phyloP scores from a whole-genome alignment of 495 filamentous ascomycete species.

The Penicillium goetzii region DNA sequence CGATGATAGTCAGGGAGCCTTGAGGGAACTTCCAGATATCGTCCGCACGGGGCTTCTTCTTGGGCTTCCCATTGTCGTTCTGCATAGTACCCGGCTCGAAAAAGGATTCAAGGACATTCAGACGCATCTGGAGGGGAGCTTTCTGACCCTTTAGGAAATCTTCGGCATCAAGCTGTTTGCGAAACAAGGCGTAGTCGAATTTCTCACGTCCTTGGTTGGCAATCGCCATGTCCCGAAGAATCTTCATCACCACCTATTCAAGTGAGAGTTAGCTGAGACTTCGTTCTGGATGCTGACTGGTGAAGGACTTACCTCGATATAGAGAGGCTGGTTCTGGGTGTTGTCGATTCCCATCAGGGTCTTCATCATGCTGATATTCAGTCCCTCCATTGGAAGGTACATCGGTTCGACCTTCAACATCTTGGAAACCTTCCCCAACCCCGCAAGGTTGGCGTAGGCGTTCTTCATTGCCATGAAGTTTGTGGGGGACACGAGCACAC shows the following conservation, averaged over 20 bases:
- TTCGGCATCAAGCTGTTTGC: constrained; percentile 6
- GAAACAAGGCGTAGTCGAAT: constrained; percentile 61
- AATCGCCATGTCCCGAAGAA: constrained; percentile 65
- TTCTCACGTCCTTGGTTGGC: constrained; percentile 37
- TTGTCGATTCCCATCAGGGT: constrained; percentile 67
- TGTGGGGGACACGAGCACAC: constrained; percentile 65
- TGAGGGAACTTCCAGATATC: background rate
- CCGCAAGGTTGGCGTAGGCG: constrained; percentile 6
- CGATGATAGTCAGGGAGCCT: constrained; percentile 63
- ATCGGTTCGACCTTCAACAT: constrained; percentile 48
- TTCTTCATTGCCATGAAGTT: constrained; percentile 55
- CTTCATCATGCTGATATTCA: constrained; percentile 67
- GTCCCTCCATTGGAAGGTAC: constrained; percentile 57
- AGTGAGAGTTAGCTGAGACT: background rate
- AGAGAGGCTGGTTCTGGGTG: constrained; percentile 54
- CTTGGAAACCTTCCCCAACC: constrained; percentile 28
- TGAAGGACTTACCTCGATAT: constrained; percentile 52
- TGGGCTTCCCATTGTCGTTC: constrained; percentile 9
- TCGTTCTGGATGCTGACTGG: background rate
- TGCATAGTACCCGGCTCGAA: constrained; percentile 32
- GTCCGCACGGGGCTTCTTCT: background rate
- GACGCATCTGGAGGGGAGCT: constrained; percentile 37
- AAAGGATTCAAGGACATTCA: constrained; percentile 51
- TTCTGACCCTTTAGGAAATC: constrained; percentile 32
- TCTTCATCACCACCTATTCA: constrained; percentile 24